Evolutionary conservation across 441 rosid genomes (phyloP), one percentile per base, ranked within the genome.

Genomic region (Populus trichocarpa): DNA sequence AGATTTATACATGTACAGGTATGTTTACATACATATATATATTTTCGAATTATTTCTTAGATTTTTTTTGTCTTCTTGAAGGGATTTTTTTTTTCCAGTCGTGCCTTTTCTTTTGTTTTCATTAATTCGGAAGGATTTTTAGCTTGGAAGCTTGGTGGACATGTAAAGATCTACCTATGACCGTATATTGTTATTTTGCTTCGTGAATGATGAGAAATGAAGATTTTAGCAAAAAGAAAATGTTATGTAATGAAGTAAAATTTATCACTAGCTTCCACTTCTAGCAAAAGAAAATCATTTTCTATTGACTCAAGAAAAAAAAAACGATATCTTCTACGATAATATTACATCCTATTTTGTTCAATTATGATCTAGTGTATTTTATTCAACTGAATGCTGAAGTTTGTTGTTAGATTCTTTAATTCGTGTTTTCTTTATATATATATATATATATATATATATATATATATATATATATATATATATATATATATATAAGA

Each of bases 1-100:
- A 64, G 98, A 94, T 74, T 90, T 94, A 71, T 94, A 91, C 83
- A 94, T 94, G 97, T 94, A 94, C 72, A 91, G 93, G 98, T 94
- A 86, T 4, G n/a, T 32, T 2, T 9, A 5, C 13, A 57, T 9
- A 0, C 8, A 18, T 22, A 30, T 30, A 30, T 30, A 3, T 35
- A 23, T 70, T 14, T 30, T 3, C 36, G 66, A 42, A 42, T 42
- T 42, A 42, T 53, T 18, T 18, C 0, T 53, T 53, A 6, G 22
- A 53, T 18, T 30, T 35, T 25, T 1, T 11, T 5, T 67, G 8
- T 11, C 4, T 28, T 68, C 30, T 26, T 59, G 13, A 9, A 4
- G 50, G 46, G 50, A 42, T 42, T 40, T 12, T 12, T 12, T 12
- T 5, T 68, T 8, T 67, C 20, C 22, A 33, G 10, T 69, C 25